A percentile compares a stretch with the other conserved stretches of the same genome.
phyloP scores from a whole-genome alignment of 2,329 filamentous ascomycete genomes.

The Beauveria medogensis region DNA sequence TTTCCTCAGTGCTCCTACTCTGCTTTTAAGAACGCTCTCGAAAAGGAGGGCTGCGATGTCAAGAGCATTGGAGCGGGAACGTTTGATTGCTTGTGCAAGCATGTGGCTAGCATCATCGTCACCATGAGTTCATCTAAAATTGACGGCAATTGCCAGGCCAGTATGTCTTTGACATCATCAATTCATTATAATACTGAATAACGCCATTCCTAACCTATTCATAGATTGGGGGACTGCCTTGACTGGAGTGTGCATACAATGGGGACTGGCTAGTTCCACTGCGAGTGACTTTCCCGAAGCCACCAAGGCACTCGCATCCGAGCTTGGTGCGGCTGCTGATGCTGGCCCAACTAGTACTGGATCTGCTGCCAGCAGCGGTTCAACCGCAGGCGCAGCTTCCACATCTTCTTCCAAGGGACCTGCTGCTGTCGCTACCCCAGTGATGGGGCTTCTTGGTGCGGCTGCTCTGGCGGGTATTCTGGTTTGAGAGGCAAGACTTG shows the following conservation, averaged over 20 bases:
- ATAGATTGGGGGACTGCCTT: conserved; percentile 1
- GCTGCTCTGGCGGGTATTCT: conserved; percentile 5
- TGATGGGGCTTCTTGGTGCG: conserved; percentile 5
- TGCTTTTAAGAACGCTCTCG: not conserved
- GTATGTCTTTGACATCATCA: not conserved
- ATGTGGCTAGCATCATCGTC: conserved; percentile 3
- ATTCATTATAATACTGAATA: not conserved
- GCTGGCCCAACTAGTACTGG: not conserved
- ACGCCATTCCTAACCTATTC: not conserved
- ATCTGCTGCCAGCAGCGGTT: conserved; percentile 1
- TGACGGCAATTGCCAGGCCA: conserved; percentile 7
- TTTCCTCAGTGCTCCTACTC: conserved; percentile 6
- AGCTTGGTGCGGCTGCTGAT: not conserved
- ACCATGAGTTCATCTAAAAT: not conserved
- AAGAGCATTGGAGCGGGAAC: conserved; percentile 2
- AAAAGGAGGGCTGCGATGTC: conserved; percentile 8
- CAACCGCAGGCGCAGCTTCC: conserved; percentile 2
- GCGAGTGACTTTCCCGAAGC: conserved; percentile 1
- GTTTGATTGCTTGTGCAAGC: conserved; percentile 7
- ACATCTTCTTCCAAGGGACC: conserved; percentile 4
- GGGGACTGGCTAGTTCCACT: not conserved
- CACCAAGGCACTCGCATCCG: conserved; percentile 9
- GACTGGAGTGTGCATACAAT: not conserved
- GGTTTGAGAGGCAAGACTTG: not conserved
- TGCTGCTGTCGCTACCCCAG: conserved; percentile 6